phyloP scores from a whole-genome alignment of 228 moss, liverwort and hornwort genomes.

The Sphagnum fallax region DNA sequence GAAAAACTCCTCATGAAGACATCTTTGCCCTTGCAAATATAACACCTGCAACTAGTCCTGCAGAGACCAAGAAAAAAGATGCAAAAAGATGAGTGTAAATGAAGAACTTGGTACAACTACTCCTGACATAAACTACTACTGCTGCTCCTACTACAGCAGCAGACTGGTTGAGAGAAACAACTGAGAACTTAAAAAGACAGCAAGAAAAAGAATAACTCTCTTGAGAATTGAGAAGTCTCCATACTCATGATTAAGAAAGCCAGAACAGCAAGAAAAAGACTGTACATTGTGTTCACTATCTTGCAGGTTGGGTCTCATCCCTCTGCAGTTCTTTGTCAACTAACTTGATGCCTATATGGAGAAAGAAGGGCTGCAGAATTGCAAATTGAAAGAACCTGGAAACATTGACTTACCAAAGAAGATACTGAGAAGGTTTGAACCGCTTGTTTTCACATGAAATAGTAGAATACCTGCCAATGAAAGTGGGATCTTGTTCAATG shows the following conservation, averaged over 20 bases:
- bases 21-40: conserved; percentile 94
- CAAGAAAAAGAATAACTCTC: background rate
- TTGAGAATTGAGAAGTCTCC: background rate
- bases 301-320: too few relatives aligned
- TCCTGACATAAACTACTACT: background rate
- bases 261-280: too few relatives aligned
- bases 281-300: too few relatives aligned
- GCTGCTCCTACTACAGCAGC: background rate
- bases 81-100: background rate
- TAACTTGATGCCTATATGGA: too few relatives aligned
- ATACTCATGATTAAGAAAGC: background rate
- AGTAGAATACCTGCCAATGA: conserved; percentile 84
- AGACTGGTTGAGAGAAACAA: background rate
- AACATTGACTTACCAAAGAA: conserved; percentile 65
- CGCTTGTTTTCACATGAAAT: conserved; percentile 81
- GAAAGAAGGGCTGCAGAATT: too few relatives aligned
- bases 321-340: too few relatives aligned
- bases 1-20: conserved; percentile 23
- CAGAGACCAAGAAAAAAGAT: background rate
- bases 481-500: conserved; percentile 91
- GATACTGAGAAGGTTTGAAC: conserved; percentile 80
- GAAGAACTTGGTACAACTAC: background rate
- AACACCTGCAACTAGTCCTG: conserved; percentile 96
- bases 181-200: background rate
- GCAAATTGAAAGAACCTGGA: too few relatives aligned